Conservation (phyloP, 1,284 basidiomycete species). For the Hemileccinum hortonii region DNA sequence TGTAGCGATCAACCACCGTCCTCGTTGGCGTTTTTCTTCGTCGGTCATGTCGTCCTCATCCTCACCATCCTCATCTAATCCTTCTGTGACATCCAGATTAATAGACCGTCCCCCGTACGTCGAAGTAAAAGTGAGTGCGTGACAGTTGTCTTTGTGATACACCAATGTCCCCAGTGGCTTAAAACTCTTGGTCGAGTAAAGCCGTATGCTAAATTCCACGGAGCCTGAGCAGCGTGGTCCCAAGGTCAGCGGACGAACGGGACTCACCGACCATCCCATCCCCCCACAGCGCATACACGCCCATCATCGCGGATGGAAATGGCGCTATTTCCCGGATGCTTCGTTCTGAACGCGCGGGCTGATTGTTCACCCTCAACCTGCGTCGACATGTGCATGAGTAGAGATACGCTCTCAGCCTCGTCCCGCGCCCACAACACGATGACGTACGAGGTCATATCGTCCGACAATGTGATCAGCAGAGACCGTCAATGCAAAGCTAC, state of each 20-base stretch:
- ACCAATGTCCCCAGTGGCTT: constrained; percentile 77
- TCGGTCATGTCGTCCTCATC: constrained; percentile 50
- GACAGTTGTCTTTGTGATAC: constrained; percentile 76
- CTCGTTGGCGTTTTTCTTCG: constrained; percentile 49
- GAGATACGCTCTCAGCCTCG: neutral
- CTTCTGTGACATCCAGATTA: neutral
- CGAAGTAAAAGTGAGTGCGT: constrained; percentile 66
- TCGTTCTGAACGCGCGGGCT: constrained; percentile 53
- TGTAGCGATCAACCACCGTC: constrained; percentile 70
- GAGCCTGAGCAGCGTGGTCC: neutral
- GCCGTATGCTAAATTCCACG: constrained; percentile 54
- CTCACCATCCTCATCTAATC: constrained; percentile 36
- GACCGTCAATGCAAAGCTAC: constrained; percentile 67
- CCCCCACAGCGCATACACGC: constrained; percentile 76
- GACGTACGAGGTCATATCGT: constrained; percentile 57
- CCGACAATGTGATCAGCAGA: constrained; percentile 83
- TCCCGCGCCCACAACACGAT: neutral
- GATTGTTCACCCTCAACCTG: constrained; percentile 14
- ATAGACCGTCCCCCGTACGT: neutral
- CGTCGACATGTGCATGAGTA: constrained; percentile 7
- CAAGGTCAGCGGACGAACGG: neutral
- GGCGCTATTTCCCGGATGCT: constrained; percentile 74
- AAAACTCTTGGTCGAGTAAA: constrained; percentile 74
- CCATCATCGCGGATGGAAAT: constrained; percentile 76
- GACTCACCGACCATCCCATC: constrained; percentile 85